Conservation (phyloP, 106 monocot genomes). For the Cymbidium sinense region DNA sequence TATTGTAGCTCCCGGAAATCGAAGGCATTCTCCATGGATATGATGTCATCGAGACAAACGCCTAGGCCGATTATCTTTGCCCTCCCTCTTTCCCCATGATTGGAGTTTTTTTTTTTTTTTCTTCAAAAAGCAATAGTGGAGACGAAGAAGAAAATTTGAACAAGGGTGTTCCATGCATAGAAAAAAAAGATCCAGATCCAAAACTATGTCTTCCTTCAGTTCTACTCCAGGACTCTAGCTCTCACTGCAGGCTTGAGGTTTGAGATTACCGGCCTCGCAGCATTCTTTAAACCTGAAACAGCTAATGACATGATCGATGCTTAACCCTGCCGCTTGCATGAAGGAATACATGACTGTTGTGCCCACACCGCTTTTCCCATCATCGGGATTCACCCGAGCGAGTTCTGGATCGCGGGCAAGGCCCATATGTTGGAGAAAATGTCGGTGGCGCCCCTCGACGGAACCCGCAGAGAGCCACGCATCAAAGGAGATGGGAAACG, state of each 20-base stretch:
- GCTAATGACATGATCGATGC: slow-evolving; percentile 49
- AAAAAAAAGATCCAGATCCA: too few relatives aligned
- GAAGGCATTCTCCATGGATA: too few relatives aligned
- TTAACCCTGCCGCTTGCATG: slow-evolving; percentile 58
- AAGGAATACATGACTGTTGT: slow-evolving; percentile 62
- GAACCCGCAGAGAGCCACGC: slow-evolving; percentile 48
- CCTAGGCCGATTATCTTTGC: slow-evolving; percentile 32
- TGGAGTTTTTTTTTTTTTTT: slow-evolving; percentile 49
- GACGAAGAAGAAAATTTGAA: slow-evolving; percentile 27
- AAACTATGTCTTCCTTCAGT: background rate
- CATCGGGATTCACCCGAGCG: slow-evolving; percentile 5
- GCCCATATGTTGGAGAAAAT: slow-evolving; percentile 51
- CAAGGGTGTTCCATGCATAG: slow-evolving; percentile 36
- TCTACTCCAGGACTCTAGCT: background rate
- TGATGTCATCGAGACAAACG: slow-evolving; percentile 58
- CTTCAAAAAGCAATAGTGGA: slow-evolving; percentile 26
- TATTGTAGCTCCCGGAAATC: slow-evolving; percentile 49
- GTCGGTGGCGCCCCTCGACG: slow-evolving; percentile 54
- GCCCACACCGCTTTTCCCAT: slow-evolving; percentile 26
- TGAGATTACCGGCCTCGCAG: background rate
- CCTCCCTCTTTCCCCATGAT: slow-evolving; percentile 37
- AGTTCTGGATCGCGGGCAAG: slow-evolving; percentile 43
- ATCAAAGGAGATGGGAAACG: slow-evolving; percentile 33
- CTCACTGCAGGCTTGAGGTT: background rate
- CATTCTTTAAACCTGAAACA: slow-evolving; percentile 35